A percentile compares a stretch with the other conserved stretches of the same genome.
Evolutionary conservation across 139 green algal species (phyloP).

Genomic region (Astrephomene gubernaculifera): DNA sequence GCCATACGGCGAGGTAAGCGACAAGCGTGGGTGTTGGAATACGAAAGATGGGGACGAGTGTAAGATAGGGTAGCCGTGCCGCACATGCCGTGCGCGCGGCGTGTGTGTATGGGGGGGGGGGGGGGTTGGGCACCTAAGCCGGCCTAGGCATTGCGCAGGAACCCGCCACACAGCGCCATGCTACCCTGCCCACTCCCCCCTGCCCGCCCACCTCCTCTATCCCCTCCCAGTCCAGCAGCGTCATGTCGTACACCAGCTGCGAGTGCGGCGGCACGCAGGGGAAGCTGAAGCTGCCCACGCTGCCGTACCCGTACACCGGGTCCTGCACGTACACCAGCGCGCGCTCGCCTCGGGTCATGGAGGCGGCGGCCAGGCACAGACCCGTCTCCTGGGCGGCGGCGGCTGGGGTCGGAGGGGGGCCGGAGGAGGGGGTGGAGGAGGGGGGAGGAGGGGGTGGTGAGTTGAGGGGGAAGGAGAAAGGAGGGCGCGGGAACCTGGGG

Average conservation of each 20-base stretch:
- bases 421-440: neutral
- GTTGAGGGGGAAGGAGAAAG: no score
- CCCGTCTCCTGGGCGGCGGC: conserved; percentile 57
- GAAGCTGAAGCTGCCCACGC: conserved; percentile 85
- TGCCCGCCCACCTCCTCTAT: conserved; percentile 57
- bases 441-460: neutral
- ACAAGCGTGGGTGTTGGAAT: no score
- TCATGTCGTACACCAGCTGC: conserved; percentile 77
- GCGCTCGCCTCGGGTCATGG: conserved; percentile 76
- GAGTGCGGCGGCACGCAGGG: conserved; percentile 77
- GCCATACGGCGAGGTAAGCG: no score
- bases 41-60: no score
- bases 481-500: no score
- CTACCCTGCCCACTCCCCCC: neutral
- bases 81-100: no score
- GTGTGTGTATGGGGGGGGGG: no score
- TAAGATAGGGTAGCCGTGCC: no score
- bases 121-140: no score
- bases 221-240: conserved; percentile 79
- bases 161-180: neutral
- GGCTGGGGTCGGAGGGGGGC: conserved; percentile 55
- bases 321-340: conserved; percentile 64
- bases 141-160: no score
- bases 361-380: conserved; percentile 70
- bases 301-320: conserved; percentile 64